Evolutionary conservation across 2,329 filamentous ascomycete genomes (phyloP).

Genomic region (Fusarium sarcochroum): DNA sequence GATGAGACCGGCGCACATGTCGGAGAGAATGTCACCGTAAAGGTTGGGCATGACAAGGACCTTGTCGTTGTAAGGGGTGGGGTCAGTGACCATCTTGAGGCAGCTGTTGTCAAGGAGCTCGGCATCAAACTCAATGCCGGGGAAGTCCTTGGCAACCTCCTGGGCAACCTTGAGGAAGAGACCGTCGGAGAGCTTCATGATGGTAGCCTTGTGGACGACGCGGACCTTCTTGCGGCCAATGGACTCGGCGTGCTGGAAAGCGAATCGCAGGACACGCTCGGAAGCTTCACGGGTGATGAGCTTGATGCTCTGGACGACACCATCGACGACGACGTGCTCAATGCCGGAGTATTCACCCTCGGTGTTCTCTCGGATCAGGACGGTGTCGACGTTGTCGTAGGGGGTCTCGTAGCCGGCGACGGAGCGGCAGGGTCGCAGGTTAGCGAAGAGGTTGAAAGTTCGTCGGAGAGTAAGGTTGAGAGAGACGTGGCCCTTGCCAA

Average conservation of each 20-base stretch:
- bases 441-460: constrained; percentile 99
- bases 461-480: constrained; percentile 98
- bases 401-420: constrained; percentile 98
- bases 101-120: constrained; percentile 99
- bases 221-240: constrained; percentile 97
- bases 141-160: constrained; percentile 94
- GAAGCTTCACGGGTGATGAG: constrained; percentile 96
- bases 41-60: constrained; percentile 98
- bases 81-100: constrained; percentile 98
- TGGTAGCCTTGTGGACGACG: constrained; percentile 99
- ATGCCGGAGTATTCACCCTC: constrained; percentile 99
- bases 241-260: constrained; percentile 96
- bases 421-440: constrained; percentile 96
- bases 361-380: constrained; percentile 99
- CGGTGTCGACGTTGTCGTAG: constrained; percentile 96
- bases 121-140: constrained; percentile 94
- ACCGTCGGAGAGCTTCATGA: constrained; percentile 99
- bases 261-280: constrained; percentile 95
- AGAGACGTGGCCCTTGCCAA: constrained; percentile 99
- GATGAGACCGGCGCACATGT: constrained; percentile 99
- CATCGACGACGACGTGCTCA: constrained; percentile 97
- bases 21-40: constrained; percentile 99
- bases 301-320: constrained; percentile 99
- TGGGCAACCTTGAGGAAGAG: constrained; percentile 92
- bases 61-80: constrained; percentile 98